phyloP scores from a whole-genome alignment of 805 yeast genomes.

The Wickerhamiella hasegawae region DNA sequence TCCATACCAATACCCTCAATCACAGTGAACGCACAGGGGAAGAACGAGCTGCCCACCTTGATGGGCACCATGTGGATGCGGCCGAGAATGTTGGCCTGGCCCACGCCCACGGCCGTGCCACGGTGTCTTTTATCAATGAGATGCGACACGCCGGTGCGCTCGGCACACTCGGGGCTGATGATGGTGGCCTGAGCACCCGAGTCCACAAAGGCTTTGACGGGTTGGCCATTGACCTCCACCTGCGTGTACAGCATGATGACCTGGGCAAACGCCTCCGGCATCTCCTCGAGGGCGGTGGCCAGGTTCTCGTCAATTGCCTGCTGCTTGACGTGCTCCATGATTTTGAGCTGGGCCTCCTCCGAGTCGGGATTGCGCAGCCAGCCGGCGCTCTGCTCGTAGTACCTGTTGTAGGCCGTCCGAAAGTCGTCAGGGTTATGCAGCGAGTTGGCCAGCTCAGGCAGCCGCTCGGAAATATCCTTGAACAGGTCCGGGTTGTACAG shows the following conservation, averaged over 20 bases:
- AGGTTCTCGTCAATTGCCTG: constrained; percentile 62
- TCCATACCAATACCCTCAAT: constrained; percentile 43
- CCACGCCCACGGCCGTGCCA: constrained; percentile 87
- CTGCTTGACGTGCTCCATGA: constrained; percentile 51
- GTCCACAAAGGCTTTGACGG: constrained; percentile 86
- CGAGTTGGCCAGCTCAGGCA: constrained; percentile 34
- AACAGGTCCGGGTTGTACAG: constrained; percentile 21
- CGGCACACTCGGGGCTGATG: constrained; percentile 61
- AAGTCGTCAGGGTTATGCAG: constrained; percentile 36
- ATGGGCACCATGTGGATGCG: constrained; percentile 80
- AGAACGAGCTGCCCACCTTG: constrained; percentile 47
- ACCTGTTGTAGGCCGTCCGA: constrained; percentile 26
- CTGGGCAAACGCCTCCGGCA: constrained; percentile 77
- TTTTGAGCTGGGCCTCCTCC: constrained; percentile 49
- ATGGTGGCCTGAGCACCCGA: constrained; percentile 91
- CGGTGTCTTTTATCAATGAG: constrained; percentile 64
- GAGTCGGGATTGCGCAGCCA: constrained; percentile 33
- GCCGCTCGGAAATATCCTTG: constrained; percentile 20
- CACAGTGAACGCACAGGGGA: constrained; percentile 56
- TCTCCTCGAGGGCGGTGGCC: constrained; percentile 63
- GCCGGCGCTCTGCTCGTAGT: constrained; percentile 36
- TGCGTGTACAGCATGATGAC: constrained; percentile 75
- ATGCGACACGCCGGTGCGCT: constrained; percentile 48
- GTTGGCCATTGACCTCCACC: constrained; percentile 60
- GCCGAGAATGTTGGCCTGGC: constrained; percentile 62